Base-by-base conservation (phyloP, 1,139 yeast species). In the Diutina catenulata region DNA sequence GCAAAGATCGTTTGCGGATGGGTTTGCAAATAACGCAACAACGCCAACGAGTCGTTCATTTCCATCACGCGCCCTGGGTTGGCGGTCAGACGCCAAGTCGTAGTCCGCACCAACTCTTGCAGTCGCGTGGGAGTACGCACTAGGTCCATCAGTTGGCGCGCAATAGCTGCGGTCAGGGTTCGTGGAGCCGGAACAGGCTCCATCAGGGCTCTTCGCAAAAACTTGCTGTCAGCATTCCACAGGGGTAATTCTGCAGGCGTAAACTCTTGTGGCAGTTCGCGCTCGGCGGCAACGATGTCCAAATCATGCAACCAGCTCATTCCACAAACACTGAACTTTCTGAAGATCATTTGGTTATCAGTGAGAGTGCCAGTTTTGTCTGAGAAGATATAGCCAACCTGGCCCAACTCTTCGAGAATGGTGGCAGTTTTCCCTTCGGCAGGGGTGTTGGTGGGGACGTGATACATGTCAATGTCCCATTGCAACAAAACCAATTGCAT, bases 351-450 rank as follows among this genome's bases (percentile, higher is more conserved):
- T 48, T 76, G 60, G 52, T 87, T 87, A 50, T 87, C 95, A 0
- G 99, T 93, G 43, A 93, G 68, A 0, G 98, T 93, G 10, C 99
- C 99, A 0, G 98, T 93, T 56, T 93, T 93, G 56, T 93, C 99
- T 45, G 95, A 83, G 55, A 93, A 93, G 4, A 93, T 72, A 51
- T 88, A 88, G 39, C 94, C 80, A 0, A 93, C 97, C 55, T 93
- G 99, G 3, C 99, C 99, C 48, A 93, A 64, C 57, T 93, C 98
- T 54, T 93, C 99, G 47, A 91, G 70, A 47, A 91, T 87, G 0
- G 97, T 84, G 0, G 97, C 95, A 0, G 98, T 88, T 50, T 88
- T 80, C 0, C 95, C 94, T 50, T 83, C 95, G 35, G 95, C 93
- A 0, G 95, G 95, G 0, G 95, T 91, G 50, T 91, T 76, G 4